These are phyloP conservation scores for Coccinonectria pachysandricola DNA, from an alignment of 2,329 filamentous ascomycete genomes.

Conservation along the genomic window DNA sequence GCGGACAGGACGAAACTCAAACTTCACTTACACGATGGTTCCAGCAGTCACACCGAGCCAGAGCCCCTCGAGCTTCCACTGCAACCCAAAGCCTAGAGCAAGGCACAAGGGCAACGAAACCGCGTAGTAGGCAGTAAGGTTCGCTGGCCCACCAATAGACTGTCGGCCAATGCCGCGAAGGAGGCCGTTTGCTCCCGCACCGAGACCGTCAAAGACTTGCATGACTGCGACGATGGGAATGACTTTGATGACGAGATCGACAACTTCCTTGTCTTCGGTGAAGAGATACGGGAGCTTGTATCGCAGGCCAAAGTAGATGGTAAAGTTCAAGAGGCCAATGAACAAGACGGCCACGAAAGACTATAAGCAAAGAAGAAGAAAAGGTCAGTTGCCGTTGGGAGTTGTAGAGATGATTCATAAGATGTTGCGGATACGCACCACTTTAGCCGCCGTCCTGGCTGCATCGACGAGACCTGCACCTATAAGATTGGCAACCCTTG, in stretches of 20 bases:
- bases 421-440: conserved; percentile 37
- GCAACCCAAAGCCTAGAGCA: conserved; percentile 62
- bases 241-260: conserved; percentile 55
- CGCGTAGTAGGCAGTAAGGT: conserved; percentile 76
- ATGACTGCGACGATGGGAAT: conserved; percentile 79
- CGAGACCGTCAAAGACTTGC: conserved; percentile 78
- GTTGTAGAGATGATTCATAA: background rate
- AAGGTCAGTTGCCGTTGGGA: no score
- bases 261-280: conserved; percentile 62
- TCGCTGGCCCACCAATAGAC: conserved; percentile 81
- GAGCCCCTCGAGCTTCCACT: conserved; percentile 68
- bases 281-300: conserved; percentile 69
- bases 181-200: conserved; percentile 72
- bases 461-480: conserved; percentile 74
- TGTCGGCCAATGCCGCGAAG: conserved; percentile 81
- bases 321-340: conserved; percentile 71
- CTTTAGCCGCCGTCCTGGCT: conserved; percentile 69
- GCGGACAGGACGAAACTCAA: no score
- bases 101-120: conserved; percentile 80
- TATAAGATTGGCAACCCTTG: conserved; percentile 83
- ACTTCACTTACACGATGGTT: conserved; percentile 47
- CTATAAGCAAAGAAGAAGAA: no score
- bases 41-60: conserved; percentile 74
- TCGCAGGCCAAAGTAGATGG: conserved; percentile 57
- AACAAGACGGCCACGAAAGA: conserved; percentile 53